Evolutionary conservation across 768 basidiomycete species (phyloP), one percentile per base, ranked within the genome.

Genomic region (Steccherinum ochraceum): DNA sequence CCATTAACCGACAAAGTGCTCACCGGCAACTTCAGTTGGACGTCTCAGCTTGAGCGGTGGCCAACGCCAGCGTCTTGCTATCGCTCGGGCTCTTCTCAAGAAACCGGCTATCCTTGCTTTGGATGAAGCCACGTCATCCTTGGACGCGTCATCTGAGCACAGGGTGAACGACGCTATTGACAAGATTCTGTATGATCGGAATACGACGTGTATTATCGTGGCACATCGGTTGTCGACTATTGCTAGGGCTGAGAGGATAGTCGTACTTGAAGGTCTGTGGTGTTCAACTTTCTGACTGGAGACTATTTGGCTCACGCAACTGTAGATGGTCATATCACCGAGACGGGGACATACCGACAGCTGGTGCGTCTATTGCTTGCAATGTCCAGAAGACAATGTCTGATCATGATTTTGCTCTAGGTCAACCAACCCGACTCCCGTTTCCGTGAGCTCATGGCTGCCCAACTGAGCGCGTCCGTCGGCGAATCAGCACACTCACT

Each of bases 161-260:
- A 76, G 87, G 52, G 88, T 93, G 27, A 93, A 96, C 62, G 84
- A 92, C 58, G 93, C 93, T 3, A 86, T 96, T 44, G 91, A 92
- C 63, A 87, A 85, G 63, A 93, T 95, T 53, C 71, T 96, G 43
- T 76, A 78, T 48, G 81, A 81, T 41, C 72, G 85, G 42, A 79
- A 87, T 54, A 93, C 91, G 26, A 94, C 92, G 2, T 93, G 92
- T 58, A 64, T 93, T 21, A 85, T 94, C 50, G 91, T 94, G 18
- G 93, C 93, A 0, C 93, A 96, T 67, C 75, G 93, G 46, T 64
- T 96, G 49, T 92, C 89, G 20, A 93, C 93, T 2, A 92, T 96
- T 50, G 89, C 93, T 3, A 73, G 92, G 49, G 91, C 93, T 1
- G 91, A 93, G 62, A 76, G 89, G 39, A 89, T 96, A 42, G 89